Percentiles rank a stretch among this genome's conserved stretches.
phyloP scores from a whole-genome alignment of 768 basidiomycete genomes.

The Termitomyces sp. region DNA sequence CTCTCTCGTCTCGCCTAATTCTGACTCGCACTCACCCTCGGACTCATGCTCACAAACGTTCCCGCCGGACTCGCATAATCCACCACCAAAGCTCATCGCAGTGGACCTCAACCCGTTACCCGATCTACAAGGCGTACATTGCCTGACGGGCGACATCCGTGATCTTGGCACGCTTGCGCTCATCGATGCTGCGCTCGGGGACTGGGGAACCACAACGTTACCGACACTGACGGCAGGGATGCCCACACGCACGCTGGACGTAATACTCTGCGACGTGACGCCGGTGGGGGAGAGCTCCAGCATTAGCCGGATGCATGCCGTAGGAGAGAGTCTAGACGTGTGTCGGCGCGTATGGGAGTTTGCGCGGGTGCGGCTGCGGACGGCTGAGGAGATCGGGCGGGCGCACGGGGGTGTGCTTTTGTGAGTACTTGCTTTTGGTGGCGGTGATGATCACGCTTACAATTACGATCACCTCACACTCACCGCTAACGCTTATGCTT shows the following conservation, averaged over 20 bases:
- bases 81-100: too few relatives aligned
- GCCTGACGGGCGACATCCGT: constrained; percentile 78
- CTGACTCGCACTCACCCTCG: constrained; percentile 25
- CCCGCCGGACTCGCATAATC: too few relatives aligned
- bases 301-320: constrained; percentile 58
- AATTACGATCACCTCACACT: too few relatives aligned
- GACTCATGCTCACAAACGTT: too few relatives aligned
- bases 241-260: constrained; percentile 44
- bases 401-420: constrained; percentile 48
- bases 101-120: constrained; percentile 73
- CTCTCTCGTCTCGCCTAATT: not conserved
- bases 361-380: constrained; percentile 44
- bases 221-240: too few relatives aligned
- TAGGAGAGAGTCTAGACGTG: constrained; percentile 62
- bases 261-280: constrained; percentile 89
- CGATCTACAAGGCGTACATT: constrained; percentile 67
- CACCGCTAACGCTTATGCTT: too few relatives aligned
- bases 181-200: constrained; percentile 35
- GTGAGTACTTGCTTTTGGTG: constrained; percentile 36
- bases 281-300: too few relatives aligned
- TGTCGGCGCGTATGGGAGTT: constrained; percentile 71
- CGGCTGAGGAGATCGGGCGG: constrained; percentile 36
- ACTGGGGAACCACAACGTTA: too few relatives aligned
- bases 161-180: constrained; percentile 36
- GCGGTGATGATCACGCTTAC: too few relatives aligned